These are phyloP conservation scores for Coriolopsis trogii DNA, from an alignment of 1,284 basidiomycete species.

Conservation along the genomic window DNA sequence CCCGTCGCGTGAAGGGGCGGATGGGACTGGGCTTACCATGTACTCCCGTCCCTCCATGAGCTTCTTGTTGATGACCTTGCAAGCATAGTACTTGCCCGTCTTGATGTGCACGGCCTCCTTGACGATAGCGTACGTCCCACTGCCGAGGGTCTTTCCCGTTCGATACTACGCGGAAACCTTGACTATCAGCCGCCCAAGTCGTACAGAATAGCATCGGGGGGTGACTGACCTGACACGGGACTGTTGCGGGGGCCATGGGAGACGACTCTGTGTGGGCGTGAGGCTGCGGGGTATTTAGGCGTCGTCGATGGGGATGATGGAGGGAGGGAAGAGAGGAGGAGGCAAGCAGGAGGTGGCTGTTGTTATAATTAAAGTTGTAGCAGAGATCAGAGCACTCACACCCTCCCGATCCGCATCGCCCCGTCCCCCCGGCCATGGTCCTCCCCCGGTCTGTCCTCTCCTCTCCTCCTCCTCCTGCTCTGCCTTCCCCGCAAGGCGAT, in stretches of 20 bases:
- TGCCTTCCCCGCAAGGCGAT: background rate
- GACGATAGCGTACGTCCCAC: constrained; percentile 90
- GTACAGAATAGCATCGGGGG: background rate
- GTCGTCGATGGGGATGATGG: constrained; percentile 1
- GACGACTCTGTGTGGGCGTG: background rate
- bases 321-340: constrained; percentile 3
- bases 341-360: constrained; percentile 4
- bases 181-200: constrained; percentile 17
- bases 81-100: constrained; percentile 86
- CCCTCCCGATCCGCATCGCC: background rate
- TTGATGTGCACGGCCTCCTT: constrained; percentile 97
- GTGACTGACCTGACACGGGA: constrained; percentile 62
- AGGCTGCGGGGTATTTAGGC: background rate
- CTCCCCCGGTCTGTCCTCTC: background rate
- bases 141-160: constrained; percentile 91
- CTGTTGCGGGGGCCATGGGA: constrained; percentile 43
- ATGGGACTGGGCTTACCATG: constrained; percentile 59
- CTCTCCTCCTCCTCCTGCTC: background rate
- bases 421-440: background rate
- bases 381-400: constrained; percentile 18
- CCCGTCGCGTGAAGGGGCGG: constrained; percentile 4
- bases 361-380: constrained; percentile 20
- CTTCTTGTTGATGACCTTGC: constrained; percentile 96
- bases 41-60: constrained; percentile 94
- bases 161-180: constrained; percentile 72